Conservation (phyloP, 2,329 filamentous ascomycete species). For the Rosellinia necatrix region DNA sequence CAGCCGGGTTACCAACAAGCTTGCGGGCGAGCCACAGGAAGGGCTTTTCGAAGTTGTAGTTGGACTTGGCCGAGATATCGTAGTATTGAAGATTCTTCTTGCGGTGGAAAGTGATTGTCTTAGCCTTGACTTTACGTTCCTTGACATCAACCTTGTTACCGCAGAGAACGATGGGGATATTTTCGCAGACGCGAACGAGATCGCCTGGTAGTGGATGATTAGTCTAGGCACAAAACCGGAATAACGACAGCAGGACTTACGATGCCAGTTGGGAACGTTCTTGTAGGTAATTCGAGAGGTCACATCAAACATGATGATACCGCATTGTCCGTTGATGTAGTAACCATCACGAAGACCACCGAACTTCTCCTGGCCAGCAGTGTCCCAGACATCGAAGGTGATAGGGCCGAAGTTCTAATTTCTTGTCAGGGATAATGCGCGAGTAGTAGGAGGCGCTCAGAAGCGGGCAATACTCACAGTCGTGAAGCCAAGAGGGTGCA, state of each 20-base stretch:
- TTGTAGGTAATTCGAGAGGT: slow-evolving; percentile 99
- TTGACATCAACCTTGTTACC: slow-evolving; percentile 99
- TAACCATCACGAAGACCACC: slow-evolving; percentile 98
- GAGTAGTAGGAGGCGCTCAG: slow-evolving; percentile 13
- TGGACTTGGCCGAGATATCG: slow-evolving; percentile 99
- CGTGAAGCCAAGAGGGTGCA: slow-evolving; percentile 96
- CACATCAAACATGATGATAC: slow-evolving; percentile 99
- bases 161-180: slow-evolving; percentile 96
- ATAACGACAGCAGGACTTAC: slow-evolving; percentile 62
- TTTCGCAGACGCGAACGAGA: slow-evolving; percentile 98
- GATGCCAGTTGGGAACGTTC: slow-evolving; percentile 99
- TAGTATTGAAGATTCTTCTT: slow-evolving; percentile 99
- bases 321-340: slow-evolving; percentile 99
- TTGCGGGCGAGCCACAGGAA: slow-evolving; percentile 99
- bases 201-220: slow-evolving; percentile 66
- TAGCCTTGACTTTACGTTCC: slow-evolving; percentile 99
- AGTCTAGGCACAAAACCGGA: slow-evolving; percentile 17
- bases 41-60: slow-evolving; percentile 99
- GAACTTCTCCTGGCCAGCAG: slow-evolving; percentile 98
- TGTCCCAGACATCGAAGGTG: slow-evolving; percentile 99
- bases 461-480: slow-evolving; percentile 71
- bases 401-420: slow-evolving; percentile 86
- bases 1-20: slow-evolving; percentile 88
- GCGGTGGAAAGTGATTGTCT: slow-evolving; percentile 99
- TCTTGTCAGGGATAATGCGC: slow-evolving; percentile 38